These are phyloP conservation scores for Phoma herbarum DNA, from an alignment of 2,329 filamentous ascomycete genomes.

Conservation along the genomic window DNA sequence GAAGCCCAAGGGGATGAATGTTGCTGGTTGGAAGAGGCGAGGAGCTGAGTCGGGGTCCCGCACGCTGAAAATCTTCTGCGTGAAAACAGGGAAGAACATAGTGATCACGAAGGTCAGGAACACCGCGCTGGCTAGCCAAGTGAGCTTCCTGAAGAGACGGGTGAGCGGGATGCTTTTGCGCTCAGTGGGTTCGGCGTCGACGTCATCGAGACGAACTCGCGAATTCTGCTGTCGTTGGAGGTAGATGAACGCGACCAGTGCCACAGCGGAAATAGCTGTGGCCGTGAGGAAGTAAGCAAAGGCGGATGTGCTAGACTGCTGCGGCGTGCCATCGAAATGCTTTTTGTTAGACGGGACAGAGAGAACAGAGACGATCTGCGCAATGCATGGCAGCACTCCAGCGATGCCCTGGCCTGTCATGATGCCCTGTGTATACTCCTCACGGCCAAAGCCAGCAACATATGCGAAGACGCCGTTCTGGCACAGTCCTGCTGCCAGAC, in stretches of 20 bases:
- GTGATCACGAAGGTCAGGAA: conserved; percentile 83
- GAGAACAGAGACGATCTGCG: conserved; percentile 85
- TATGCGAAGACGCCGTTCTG: conserved; percentile 97
- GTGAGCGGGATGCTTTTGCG: conserved; percentile 66
- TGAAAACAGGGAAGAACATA: conserved; percentile 97
- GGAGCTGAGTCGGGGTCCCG: conserved; percentile 56
- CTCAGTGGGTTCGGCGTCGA: conserved; percentile 25
- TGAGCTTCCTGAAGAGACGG: conserved; percentile 77
- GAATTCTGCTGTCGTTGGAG: conserved; percentile 66
- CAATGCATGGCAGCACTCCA: conserved; percentile 86
- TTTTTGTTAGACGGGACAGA: conserved; percentile 64
- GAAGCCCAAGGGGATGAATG: conserved; percentile 90
- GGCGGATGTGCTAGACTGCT: conserved; percentile 71
- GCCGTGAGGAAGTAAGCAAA: conserved; percentile 93
- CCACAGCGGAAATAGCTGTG: conserved; percentile 74
- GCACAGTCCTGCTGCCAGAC: conserved; percentile 81
- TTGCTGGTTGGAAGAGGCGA: conserved; percentile 72
- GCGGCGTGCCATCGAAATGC: conserved; percentile 43
- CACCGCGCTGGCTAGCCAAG: conserved; percentile 78
- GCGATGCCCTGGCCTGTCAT: conserved; percentile 95
- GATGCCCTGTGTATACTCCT: conserved; percentile 93
- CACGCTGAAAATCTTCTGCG: conserved; percentile 60
- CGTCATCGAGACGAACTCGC: conserved; percentile 36
- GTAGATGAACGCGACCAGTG: conserved; percentile 77
- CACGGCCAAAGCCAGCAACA: conserved; percentile 81